A percentile compares a stretch with the other conserved stretches of the same genome.
These are phyloP conservation scores for Fusarium drepaniforme DNA, from an alignment of 2,329 filamentous ascomycete species.

Conservation along the genomic window DNA sequence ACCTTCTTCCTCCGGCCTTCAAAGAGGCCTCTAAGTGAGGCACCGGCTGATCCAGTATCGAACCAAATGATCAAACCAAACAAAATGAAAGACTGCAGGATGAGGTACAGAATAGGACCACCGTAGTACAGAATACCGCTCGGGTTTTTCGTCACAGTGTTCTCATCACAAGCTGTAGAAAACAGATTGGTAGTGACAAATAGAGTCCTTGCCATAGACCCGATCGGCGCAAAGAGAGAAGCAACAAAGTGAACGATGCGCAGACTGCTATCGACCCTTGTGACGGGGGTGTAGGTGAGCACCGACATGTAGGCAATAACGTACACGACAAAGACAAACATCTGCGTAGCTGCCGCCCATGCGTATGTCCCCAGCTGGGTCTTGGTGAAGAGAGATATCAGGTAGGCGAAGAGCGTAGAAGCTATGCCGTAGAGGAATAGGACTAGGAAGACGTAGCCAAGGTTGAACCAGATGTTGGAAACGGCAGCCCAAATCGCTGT, in stretches of 20 bases:
- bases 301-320: slow-evolving; percentile 79
- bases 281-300: slow-evolving; percentile 79
- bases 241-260: slow-evolving; percentile 81
- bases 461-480: slow-evolving; percentile 78
- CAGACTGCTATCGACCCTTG: slow-evolving; percentile 75
- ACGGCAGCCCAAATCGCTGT: slow-evolving; percentile 76
- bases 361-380: slow-evolving; percentile 89
- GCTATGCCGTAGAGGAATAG: slow-evolving; percentile 85
- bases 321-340: slow-evolving; percentile 77
- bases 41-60: slow-evolving; percentile 78
- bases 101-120: slow-evolving; percentile 85
- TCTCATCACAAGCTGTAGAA: slow-evolving; percentile 78
- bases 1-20: slow-evolving; percentile 47
- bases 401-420: slow-evolving; percentile 81
- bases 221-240: slow-evolving; percentile 80
- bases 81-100: slow-evolving; percentile 78
- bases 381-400: slow-evolving; percentile 82
- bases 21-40: slow-evolving; percentile 60
- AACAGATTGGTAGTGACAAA: slow-evolving; percentile 88
- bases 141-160: slow-evolving; percentile 74
- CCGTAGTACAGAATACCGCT: slow-evolving; percentile 81
- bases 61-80: slow-evolving; percentile 82
- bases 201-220: slow-evolving; percentile 78
- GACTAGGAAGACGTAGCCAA: slow-evolving; percentile 85
- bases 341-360: slow-evolving; percentile 82